These are phyloP conservation scores for Gossypium lobatum DNA, from an alignment of 441 rosid species.

Conservation along the genomic window DNA sequence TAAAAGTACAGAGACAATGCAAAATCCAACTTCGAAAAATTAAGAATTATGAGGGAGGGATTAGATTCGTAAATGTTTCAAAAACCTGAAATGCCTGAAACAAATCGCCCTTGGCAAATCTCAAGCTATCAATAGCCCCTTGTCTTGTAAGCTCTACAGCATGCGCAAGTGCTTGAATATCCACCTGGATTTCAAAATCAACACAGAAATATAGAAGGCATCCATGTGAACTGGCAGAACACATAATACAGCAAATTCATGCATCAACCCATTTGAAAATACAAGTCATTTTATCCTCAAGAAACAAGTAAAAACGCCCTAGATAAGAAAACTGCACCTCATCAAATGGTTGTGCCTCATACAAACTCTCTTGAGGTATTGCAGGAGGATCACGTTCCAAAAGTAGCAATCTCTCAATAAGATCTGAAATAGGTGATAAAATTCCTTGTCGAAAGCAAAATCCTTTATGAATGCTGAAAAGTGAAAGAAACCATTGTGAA, in stretches of 20 bases:
- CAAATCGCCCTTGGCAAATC: constrained; percentile 86
- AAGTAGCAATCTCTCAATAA: constrained; percentile 74
- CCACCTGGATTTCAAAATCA: constrained; percentile 49
- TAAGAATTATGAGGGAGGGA: background rate
- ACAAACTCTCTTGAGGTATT: constrained; percentile 56
- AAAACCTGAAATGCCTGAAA: constrained; percentile 87
- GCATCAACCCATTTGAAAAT: constrained; percentile 1
- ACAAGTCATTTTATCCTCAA: constrained; percentile 2
- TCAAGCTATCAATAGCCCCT: constrained; percentile 94
- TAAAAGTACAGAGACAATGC: background rate
- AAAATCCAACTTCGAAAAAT: background rate
- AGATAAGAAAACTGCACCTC: constrained; percentile 46
- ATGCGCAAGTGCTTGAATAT: constrained; percentile 95
- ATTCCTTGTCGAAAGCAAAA: constrained; percentile 77
- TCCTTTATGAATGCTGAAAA: constrained; percentile 74
- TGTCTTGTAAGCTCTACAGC: constrained; percentile 92
- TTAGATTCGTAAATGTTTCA: background rate
- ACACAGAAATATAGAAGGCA: background rate
- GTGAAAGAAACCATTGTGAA: background rate
- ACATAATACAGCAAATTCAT: background rate
- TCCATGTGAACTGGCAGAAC: background rate
- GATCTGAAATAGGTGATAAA: constrained; percentile 76
- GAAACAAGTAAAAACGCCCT: background rate
- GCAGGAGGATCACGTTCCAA: constrained; percentile 82
- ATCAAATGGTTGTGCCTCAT: constrained; percentile 81